A percentile compares a stretch with the other conserved stretches of the same genome.
These are phyloP conservation scores for Metschnikowia reukaufii DNA, from an alignment of 805 yeast species.

Conservation along the genomic window DNA sequence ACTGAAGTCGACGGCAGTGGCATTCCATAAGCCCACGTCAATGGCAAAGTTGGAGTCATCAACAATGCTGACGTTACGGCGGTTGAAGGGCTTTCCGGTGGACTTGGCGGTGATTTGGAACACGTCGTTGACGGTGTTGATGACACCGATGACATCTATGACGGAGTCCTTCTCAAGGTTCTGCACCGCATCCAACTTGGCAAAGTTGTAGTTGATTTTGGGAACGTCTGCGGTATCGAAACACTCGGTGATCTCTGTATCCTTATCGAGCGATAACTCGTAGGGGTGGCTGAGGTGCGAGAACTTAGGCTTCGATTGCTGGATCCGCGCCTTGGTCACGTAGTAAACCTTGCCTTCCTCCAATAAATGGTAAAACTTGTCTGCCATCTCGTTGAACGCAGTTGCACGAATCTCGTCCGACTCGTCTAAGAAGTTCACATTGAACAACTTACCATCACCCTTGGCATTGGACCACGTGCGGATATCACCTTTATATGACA, in stretches of 20 bases:
- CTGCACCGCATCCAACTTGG: conserved; percentile 64
- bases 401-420: conserved; percentile 96
- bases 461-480: conserved; percentile 83
- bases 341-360: conserved; percentile 91
- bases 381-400: conserved; percentile 86
- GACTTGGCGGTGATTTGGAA: conserved; percentile 80
- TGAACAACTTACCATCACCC: conserved; percentile 89
- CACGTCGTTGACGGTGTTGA: conserved; percentile 72
- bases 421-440: conserved; percentile 85
- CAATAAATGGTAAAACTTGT: conserved; percentile 67
- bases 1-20: conserved; percentile 74
- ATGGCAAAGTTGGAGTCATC: conserved; percentile 80
- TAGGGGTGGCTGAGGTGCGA: conserved; percentile 83
- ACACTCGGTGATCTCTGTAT: conserved; percentile 71
- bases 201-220: conserved; percentile 71
- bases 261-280: conserved; percentile 80
- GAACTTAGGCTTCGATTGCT: conserved; percentile 81
- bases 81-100: conserved; percentile 88
- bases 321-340: conserved; percentile 76
- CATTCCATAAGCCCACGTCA: conserved; percentile 87
- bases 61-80: conserved; percentile 84
- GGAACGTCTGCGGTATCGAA: conserved; percentile 67
- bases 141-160: conserved; percentile 85
- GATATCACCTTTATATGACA: conserved; percentile 81
- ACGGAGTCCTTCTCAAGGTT: conserved; percentile 67